phyloP scores from a whole-genome alignment of 441 rosid genomes.

The Melastoma candidum region DNA sequence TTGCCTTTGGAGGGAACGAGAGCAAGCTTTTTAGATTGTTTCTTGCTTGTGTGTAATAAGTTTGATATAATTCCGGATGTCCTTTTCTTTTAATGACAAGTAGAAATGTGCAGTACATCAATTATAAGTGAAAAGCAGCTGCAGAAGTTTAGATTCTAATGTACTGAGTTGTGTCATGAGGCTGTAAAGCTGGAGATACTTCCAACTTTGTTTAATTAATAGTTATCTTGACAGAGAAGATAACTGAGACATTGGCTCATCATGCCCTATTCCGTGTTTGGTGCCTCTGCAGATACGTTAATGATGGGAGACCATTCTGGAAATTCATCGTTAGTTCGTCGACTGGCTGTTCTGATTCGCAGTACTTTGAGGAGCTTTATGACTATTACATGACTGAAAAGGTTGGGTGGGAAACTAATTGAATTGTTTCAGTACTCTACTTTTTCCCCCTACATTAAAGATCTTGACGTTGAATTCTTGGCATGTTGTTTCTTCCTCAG shows the following conservation, averaged over 20 bases:
- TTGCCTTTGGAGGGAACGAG: too few relatives aligned
- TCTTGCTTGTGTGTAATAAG: too few relatives aligned
- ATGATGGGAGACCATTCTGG: slow-evolving; percentile 94
- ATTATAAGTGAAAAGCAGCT: too few relatives aligned
- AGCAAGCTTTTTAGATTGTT: too few relatives aligned
- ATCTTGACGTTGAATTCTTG: neutral
- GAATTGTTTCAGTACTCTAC: neutral
- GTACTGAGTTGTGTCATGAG: too few relatives aligned
- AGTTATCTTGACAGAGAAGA: neutral
- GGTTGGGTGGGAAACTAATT: slow-evolving; percentile 24
- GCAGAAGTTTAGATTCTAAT: too few relatives aligned
- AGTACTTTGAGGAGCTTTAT: slow-evolving; percentile 87
- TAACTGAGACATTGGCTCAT: neutral
- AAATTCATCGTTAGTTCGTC: slow-evolving; percentile 75
- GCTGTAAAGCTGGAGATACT: neutral
- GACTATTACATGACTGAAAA: slow-evolving; percentile 69
- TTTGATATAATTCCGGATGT: too few relatives aligned
- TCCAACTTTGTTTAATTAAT: neutral
- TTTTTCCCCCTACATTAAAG: neutral
- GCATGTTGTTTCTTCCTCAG: slow-evolving; percentile 22
- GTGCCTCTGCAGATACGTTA: slow-evolving; percentile 50
- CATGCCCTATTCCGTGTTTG: neutral
- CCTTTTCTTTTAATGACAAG: too few relatives aligned
- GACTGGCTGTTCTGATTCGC: slow-evolving; percentile 83
- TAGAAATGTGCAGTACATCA: too few relatives aligned